A percentile compares a stretch with the other conserved stretches of the same genome.
phyloP scores from a whole-genome alignment of 2,329 filamentous ascomycete genomes.

The Leptographium wingfieldii region DNA sequence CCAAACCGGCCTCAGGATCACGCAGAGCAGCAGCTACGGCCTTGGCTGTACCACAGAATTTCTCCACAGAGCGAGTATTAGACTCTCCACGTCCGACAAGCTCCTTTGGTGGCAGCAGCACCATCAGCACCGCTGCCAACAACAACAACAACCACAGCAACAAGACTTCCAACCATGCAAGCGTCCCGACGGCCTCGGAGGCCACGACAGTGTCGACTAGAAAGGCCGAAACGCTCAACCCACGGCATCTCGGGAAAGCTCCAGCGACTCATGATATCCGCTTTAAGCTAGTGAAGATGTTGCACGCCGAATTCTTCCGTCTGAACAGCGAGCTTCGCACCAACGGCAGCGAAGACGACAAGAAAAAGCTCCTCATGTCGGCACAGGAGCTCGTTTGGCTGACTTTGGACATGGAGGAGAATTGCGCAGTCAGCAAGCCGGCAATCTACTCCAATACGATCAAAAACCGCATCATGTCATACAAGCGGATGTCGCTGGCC shows the following conservation, averaged over 20 bases:
- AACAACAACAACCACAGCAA: neutral
- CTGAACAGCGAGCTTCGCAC: conserved; percentile 52
- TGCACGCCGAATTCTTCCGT: conserved; percentile 53
- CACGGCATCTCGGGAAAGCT: conserved; percentile 46
- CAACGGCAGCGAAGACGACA: conserved; percentile 33
- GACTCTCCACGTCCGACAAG: neutral
- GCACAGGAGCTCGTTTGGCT: conserved; percentile 55
- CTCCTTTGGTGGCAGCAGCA: neutral
- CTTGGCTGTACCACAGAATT: neutral
- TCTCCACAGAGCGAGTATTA: neutral
- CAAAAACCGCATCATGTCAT: conserved; percentile 63
- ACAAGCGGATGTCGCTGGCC: conserved; percentile 60
- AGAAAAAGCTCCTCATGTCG: conserved; percentile 41
- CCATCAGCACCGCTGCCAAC: neutral
- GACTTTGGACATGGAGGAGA: conserved; percentile 68
- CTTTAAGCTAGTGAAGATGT: conserved; percentile 43
- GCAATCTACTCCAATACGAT: conserved; percentile 72
- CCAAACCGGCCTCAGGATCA: neutral
- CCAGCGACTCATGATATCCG: conserved; percentile 46
- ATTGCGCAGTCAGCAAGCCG: conserved; percentile 51
- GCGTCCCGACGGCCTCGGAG: neutral
- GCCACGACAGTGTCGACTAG: conserved; percentile 10
- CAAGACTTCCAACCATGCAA: neutral
- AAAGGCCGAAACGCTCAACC: conserved; percentile 48
- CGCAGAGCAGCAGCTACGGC: neutral